Percentiles rank a stretch among this genome's conserved stretches.
These are phyloP conservation scores for Tetraselmis chui DNA, from an alignment of 139 green algal genomes.

Conservation along the genomic window DNA sequence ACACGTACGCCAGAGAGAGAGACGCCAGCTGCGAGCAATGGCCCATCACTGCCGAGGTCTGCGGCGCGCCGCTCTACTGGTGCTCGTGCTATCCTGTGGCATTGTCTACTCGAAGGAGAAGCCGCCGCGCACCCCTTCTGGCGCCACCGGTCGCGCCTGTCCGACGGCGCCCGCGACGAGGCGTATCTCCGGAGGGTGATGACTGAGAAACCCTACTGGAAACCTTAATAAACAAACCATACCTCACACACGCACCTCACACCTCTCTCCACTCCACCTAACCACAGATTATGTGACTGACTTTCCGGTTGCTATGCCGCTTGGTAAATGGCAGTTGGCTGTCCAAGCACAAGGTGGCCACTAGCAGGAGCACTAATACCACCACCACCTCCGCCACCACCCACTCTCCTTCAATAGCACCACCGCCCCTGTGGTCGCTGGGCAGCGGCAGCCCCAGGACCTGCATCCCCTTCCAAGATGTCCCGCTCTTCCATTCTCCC, in stretches of 20 bases:
- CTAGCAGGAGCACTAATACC: too few relatives aligned
- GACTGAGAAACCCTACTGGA: not conserved
- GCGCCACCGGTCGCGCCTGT: not conserved
- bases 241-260: not conserved
- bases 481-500: not conserved
- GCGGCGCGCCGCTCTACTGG: too few relatives aligned
- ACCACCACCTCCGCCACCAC: too few relatives aligned
- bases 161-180: not conserved
- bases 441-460: not conserved
- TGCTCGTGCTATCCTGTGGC: too few relatives aligned
- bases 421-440: not conserved
- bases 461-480: not conserved
- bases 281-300: not conserved
- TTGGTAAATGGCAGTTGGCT: not conserved
- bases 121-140: not conserved
- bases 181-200: not conserved
- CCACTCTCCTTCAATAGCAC: too few relatives aligned
- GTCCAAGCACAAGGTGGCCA: too few relatives aligned
- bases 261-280: not conserved
- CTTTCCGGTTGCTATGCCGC: not conserved
- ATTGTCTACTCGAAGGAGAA: not conserved
- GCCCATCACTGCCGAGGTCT: too few relatives aligned
- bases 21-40: too few relatives aligned
- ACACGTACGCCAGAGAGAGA: too few relatives aligned
- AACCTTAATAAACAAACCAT: too few relatives aligned